Evolutionary conservation across 2,329 filamentous ascomycete genomes (phyloP).

Genomic region (Fusarium xyrophilum): DNA sequence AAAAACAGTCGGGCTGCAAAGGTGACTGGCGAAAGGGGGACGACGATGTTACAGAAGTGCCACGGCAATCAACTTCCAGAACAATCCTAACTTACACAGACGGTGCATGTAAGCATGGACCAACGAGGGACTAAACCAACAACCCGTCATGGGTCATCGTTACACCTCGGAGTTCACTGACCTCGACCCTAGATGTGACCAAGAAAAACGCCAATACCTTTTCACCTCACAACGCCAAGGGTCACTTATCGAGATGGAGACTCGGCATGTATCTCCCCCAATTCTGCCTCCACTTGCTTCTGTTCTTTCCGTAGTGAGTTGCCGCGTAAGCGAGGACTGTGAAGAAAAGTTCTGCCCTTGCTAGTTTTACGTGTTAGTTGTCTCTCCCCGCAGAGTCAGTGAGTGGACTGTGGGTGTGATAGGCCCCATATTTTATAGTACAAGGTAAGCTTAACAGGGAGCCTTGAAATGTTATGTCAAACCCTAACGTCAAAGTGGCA

Average conservation of each 20-base stretch:
- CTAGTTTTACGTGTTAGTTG: not conserved
- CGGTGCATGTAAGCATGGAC: conserved; percentile 16
- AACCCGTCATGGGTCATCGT: not conserved
- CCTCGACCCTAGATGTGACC: not conserved
- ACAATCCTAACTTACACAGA: not conserved
- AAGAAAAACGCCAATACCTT: not conserved
- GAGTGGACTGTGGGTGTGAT: not conserved
- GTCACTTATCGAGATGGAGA: not conserved
- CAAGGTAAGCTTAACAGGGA: conserved; percentile 28
- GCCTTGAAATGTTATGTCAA: conserved; percentile 7
- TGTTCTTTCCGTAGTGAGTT: not conserved
- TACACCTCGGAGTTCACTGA: not conserved
- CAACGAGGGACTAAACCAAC: conserved; percentile 22
- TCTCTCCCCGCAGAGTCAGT: not conserved
- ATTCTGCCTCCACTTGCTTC: not conserved
- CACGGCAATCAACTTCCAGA: conserved; percentile 19
- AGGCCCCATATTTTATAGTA: conserved; percentile 16
- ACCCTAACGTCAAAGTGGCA: conserved; percentile 23
- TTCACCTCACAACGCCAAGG: conserved; percentile 15
- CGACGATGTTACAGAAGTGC: conserved; percentile 16
- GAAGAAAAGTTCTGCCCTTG: not conserved
- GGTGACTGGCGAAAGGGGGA: not conserved
- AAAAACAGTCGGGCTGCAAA: not conserved
- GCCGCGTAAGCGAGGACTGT: not conserved
- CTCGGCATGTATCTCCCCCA: conserved; percentile 1